Percentiles rank a stretch among this genome's conserved stretches.
Conservation (phyloP, 805 yeast genomes). For the Sugiyamaella mastotermitis region DNA sequence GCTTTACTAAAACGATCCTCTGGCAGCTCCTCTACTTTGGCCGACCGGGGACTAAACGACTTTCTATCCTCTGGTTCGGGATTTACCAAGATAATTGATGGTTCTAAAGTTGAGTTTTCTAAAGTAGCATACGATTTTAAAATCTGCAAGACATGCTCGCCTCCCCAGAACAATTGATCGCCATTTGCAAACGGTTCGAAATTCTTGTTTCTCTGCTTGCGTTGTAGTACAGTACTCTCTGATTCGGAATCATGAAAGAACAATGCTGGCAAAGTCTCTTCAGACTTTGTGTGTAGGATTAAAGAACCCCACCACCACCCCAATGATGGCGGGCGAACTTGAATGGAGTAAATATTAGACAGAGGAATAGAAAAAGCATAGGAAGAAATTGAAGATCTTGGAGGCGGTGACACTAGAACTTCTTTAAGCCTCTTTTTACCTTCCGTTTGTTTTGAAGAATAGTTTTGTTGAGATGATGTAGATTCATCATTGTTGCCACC, state of each 20-base stretch:
- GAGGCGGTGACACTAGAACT: conserved; percentile 46
- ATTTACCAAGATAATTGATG: conserved; percentile 66
- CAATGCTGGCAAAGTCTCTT: conserved; percentile 66
- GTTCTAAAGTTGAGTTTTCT: conserved; percentile 66
- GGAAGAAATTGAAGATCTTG: conserved; percentile 45
- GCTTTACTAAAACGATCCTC: conserved; percentile 39
- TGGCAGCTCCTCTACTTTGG: conserved; percentile 25
- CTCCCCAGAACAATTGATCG: conserved; percentile 81
- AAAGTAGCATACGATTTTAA: conserved; percentile 52
- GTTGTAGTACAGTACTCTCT: conserved; percentile 63
- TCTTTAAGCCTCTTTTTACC: too few species aligned
- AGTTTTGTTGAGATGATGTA: conserved; percentile 19
- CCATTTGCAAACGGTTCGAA: conserved; percentile 65
- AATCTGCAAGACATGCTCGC: conserved; percentile 60
- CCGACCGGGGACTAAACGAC: conserved; percentile 47
- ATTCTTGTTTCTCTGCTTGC: conserved; percentile 49
- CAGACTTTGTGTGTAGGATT: conserved; percentile 57
- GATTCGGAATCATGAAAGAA: conserved; percentile 91
- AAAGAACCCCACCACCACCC: conserved; percentile 94
- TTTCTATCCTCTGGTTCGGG: conserved; percentile 64
- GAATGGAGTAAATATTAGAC: conserved; percentile 65
- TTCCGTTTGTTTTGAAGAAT: conserved; percentile 11
- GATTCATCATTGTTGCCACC: conserved; percentile 14
- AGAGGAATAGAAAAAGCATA: conserved; percentile 66
- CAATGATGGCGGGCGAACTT: conserved; percentile 72